Evolutionary conservation across 2,329 filamentous ascomycete genomes (phyloP), one percentile per base, ranked within the genome.

Genomic region (Botrytis aclada): DNA sequence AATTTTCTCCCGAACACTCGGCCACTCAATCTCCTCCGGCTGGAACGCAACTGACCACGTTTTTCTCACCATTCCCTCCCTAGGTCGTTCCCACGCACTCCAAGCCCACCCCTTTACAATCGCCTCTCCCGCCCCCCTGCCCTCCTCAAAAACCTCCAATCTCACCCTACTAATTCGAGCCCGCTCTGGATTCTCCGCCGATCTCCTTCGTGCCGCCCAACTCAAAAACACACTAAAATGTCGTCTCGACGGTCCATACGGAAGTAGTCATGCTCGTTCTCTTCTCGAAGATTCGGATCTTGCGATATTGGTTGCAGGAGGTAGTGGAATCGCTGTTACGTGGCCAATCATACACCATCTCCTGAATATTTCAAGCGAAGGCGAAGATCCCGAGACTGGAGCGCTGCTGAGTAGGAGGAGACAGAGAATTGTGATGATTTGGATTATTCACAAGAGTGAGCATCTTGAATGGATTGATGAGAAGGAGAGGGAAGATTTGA

Each of bases 61-160:
- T 66, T 92, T 92, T 80, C 79, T 92, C 72, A 87, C 87, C 1
- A 81, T 91, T 0, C 89, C 89, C 0, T 82, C 81, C 0, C 83
- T 92, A 9, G 86, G 85, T 2, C 80, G 81, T 4, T 85, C 83
- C 71, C 86, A 90, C 77, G 78, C 82, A 4, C 78, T 90, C 1
- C 89, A 92, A 80, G 84, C 89, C 0, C 89, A 92, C 77, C 90
- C 89, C 0, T 92, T 92, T 80, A 91, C 89, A 14, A 90, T 92
- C 71, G 86, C 89, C 25, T 91, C 89, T 3, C 85, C 86, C 0
- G 88, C 88, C 16, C 86, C 88, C 1, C 74, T 74, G 32, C 70
- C 74, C 25, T 73, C 73, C 37, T 75, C 81, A n/a, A 75, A 77
- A 20, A 85, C 87, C 74, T 86, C 85, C 5, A 86, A 84, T 82